phyloP scores from a whole-genome alignment of 192 early-diverging fungal species.

The Phycomyces blakesleeanus region DNA sequence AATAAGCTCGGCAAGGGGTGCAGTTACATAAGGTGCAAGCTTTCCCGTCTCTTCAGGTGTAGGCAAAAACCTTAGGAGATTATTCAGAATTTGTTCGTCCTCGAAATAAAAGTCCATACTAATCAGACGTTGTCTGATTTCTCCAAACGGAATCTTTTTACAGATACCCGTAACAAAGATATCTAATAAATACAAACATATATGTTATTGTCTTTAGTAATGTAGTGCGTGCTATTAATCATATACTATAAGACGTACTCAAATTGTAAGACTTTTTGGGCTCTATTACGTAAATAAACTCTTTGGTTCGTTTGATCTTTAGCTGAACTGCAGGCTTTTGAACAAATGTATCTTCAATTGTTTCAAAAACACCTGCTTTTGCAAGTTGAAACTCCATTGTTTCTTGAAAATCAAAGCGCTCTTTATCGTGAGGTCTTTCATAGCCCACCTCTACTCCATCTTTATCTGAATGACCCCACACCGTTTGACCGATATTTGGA shows the following conservation, averaged over 20 bases:
- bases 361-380: constrained; percentile 31
- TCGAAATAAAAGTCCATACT: constrained; percentile 61
- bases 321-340: constrained; percentile 44
- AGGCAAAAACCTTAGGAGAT: constrained; percentile 65
- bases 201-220: no score
- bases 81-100: constrained; percentile 56
- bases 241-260: constrained; percentile 21
- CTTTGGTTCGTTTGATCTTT: constrained; percentile 22
- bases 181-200: no score
- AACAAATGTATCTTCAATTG: constrained; percentile 30
- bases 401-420: not conserved
- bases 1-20: constrained; percentile 48
- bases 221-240: no score
- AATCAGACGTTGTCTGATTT: constrained; percentile 62
- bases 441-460: not conserved
- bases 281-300: constrained; percentile 61
- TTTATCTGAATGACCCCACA: constrained; percentile 46
- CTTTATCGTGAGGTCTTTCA: not conserved
- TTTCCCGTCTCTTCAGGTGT: constrained; percentile 65
- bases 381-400: constrained; percentile 31
- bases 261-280: constrained; percentile 64
- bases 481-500: constrained; percentile 54
- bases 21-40: constrained; percentile 58
- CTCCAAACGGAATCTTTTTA: constrained; percentile 63
- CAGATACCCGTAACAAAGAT: constrained; percentile 32